Evolutionary conservation across 176 grass and related monocot genomes (phyloP).

Genomic region (Typha latifolia): DNA sequence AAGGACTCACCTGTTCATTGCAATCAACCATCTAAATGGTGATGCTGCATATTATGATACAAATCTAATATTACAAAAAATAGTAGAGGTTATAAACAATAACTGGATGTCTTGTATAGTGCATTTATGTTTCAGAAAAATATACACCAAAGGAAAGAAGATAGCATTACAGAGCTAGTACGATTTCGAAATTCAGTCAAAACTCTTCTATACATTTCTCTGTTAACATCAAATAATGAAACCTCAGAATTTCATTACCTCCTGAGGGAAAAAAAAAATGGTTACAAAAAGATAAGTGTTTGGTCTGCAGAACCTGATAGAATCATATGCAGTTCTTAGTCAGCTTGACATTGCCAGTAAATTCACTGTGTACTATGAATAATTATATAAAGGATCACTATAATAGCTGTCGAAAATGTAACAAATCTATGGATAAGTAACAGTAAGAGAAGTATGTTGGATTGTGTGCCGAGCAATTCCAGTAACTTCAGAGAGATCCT

Average conservation of each 20-base stretch:
- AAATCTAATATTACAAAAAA: too few relatives aligned
- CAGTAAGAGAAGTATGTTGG: not conserved
- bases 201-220: not conserved
- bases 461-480: not conserved
- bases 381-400: not conserved
- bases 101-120: too few relatives aligned
- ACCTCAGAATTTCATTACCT: not conserved
- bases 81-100: too few relatives aligned
- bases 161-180: not conserved
- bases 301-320: not conserved
- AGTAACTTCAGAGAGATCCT: too few relatives aligned
- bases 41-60: too few relatives aligned
- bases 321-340: not conserved
- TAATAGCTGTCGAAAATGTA: not conserved
- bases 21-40: too few relatives aligned
- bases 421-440: not conserved
- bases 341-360: not conserved
- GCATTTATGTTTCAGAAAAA: too few relatives aligned
- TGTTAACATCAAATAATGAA: not conserved
- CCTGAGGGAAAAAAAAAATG: not conserved
- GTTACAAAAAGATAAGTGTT: not conserved
- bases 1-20: too few relatives aligned
- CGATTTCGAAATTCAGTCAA: not conserved
- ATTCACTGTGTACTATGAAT: not conserved
- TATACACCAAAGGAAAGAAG: too few relatives aligned